Conservation (phyloP, 75 land plant species). For the Cupressus sempervirens region DNA sequence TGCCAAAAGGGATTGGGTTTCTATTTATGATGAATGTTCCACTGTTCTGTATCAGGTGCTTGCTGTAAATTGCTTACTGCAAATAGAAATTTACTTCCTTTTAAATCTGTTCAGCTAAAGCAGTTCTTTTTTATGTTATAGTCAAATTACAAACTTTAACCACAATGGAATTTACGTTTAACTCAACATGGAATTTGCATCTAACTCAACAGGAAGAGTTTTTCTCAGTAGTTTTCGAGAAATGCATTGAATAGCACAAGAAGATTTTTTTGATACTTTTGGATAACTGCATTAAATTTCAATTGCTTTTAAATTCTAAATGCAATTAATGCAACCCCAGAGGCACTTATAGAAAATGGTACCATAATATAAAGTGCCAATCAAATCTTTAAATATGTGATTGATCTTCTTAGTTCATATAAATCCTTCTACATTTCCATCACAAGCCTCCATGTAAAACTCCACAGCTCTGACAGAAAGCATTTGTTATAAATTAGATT, state of each 20-base stretch:
- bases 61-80: not conserved
- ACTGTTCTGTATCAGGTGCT: constrained; percentile 86
- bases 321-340: no score
- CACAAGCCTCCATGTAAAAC: not conserved
- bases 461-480: not conserved
- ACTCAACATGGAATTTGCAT: not conserved
- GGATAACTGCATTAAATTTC: no score
- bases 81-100: not conserved
- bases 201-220: not conserved
- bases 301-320: no score
- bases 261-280: no score
- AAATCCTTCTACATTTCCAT: not conserved
- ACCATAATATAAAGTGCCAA: not conserved
- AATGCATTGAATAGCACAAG: no score
- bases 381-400: no score
- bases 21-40: constrained; percentile 99
- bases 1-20: constrained; percentile 99
- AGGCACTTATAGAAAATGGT: not conserved
- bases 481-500: not conserved
- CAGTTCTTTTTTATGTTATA: not conserved
- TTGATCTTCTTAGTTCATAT: not conserved
- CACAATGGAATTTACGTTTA: not conserved
- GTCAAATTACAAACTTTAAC: not conserved
- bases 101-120: not conserved
- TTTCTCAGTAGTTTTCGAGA: no score